phyloP scores from a whole-genome alignment of 495 filamentous ascomycete species.

The Talaromyces borbonicus region DNA sequence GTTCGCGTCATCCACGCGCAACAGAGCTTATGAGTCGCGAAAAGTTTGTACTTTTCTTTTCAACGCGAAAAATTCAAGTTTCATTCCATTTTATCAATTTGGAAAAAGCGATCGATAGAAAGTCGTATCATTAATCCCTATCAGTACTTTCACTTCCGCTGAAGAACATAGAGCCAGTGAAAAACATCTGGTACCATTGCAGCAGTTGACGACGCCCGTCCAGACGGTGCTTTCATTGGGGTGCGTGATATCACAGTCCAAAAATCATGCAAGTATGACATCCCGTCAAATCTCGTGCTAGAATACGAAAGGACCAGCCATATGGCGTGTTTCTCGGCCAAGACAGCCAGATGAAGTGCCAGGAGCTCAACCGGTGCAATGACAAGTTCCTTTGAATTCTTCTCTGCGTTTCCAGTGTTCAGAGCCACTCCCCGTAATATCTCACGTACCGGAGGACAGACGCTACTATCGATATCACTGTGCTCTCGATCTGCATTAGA shows the following conservation, averaged over 20 bases:
- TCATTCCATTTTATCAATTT: too few relatives aligned
- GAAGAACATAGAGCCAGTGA: slow-evolving; percentile 34
- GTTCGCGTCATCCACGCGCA: too few relatives aligned
- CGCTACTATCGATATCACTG: neutral
- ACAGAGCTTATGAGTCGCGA: too few relatives aligned
- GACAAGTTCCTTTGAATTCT: too few relatives aligned
- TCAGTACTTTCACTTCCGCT: slow-evolving; percentile 17
- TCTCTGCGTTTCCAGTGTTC: too few relatives aligned
- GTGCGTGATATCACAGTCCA: slow-evolving; percentile 28
- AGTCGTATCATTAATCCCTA: too few relatives aligned
- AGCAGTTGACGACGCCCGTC: slow-evolving; percentile 17
- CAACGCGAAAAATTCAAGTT: neutral
- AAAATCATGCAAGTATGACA: slow-evolving; percentile 14
- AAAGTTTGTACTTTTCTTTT: neutral
- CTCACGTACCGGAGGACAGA: too few relatives aligned
- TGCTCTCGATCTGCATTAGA: too few relatives aligned
- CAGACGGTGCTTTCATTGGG: slow-evolving; percentile 28
- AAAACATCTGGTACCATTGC: slow-evolving; percentile 27
- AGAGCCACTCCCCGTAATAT: too few relatives aligned
- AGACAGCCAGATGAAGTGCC: slow-evolving; percentile 25
- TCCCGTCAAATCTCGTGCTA: slow-evolving; percentile 24
- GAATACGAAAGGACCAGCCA: slow-evolving; percentile 34
- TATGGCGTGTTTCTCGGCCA: slow-evolving; percentile 20
- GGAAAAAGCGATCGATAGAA: too few relatives aligned
- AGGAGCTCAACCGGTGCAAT: slow-evolving; percentile 29